Base-by-base conservation (phyloP, 208 protist species). In the Borovskyia barvae region DNA sequence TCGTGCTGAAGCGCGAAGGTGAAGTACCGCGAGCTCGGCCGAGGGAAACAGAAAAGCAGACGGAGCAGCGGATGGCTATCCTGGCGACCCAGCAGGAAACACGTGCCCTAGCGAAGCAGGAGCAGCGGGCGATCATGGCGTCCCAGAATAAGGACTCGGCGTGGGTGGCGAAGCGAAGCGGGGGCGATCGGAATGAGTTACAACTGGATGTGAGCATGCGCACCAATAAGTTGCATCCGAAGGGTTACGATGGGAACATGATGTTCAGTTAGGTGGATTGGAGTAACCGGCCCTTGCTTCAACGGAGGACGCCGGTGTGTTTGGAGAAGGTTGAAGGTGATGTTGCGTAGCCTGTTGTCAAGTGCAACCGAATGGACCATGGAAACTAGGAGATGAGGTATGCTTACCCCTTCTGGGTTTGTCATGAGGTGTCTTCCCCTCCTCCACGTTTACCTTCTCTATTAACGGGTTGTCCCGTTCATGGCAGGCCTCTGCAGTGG, bases 221-320 rank as follows among this genome's bases (percentile, higher is more conserved):
- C 43, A 79, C 45, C 4, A 96, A 94, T 58, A 88, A 92, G 43
- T 69, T 96, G 33, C 90, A 96, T 69, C 73, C 85, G 17, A 96
- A 93, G 76, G 90, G 90, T 17, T 96, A 90, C 66, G 90, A 96
- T 75, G 90, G 90, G 22, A 87, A 86, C 59, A 71, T 77, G 48
- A 70, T 77, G 53, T 75, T 77, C 49, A 78, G 65, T 68, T 81
- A 77, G 41, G n/a, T n/a, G n/a, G n/a, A n/a, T n/a, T n/a, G n/a
- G n/a, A n/a, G n/a, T n/a, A n/a, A n/a, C n/a, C n/a, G n/a, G n/a
- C n/a, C n/a, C n/a, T n/a, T n/a, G n/a, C n/a, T n/a, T n/a, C n/a
- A n/a, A n/a, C n/a, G n/a, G n/a, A n/a, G n/a, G n/a, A n/a, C n/a
- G n/a, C n/a, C n/a, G n/a, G n/a, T n/a, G n/a, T n/a, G n/a, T n/a